Percentiles rank a stretch among this genome's conserved stretches.
phyloP scores from a whole-genome alignment of 768 basidiomycete genomes.

The Mycena indigotica region DNA sequence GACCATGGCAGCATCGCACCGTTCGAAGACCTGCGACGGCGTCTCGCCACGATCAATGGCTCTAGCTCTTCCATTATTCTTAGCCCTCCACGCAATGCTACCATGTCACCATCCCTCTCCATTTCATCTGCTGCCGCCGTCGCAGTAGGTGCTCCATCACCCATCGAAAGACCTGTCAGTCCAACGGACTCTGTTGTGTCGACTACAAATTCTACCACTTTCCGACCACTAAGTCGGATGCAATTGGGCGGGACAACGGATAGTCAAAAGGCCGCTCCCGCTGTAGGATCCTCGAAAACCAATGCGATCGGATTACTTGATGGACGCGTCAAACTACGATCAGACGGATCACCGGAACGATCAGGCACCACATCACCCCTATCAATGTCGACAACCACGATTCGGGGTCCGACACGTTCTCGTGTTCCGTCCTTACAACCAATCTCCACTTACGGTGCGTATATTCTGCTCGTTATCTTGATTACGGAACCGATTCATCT shows the following conservation, averaged over 20 bases:
- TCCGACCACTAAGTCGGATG: slow-evolving; percentile 60
- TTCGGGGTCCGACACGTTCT: slow-evolving; percentile 50
- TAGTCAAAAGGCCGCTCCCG: slow-evolving; percentile 85
- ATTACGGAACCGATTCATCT: neutral
- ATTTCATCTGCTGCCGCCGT: slow-evolving; percentile 33
- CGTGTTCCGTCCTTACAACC: slow-evolving; percentile 56
- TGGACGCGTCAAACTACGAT: slow-evolving; percentile 65
- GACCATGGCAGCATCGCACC: slow-evolving; percentile 56
- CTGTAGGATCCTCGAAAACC: slow-evolving; percentile 81
- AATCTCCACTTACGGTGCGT: slow-evolving; percentile 77
- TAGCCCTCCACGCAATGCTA: slow-evolving; percentile 46
- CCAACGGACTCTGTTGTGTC: slow-evolving; percentile 85
- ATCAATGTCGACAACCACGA: slow-evolving; percentile 58
- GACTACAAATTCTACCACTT: slow-evolving; percentile 62
- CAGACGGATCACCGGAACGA: slow-evolving; percentile 66
- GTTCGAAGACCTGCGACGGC: slow-evolving; percentile 77
- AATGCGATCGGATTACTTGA: slow-evolving; percentile 85
- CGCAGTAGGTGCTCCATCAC: slow-evolving; percentile 29
- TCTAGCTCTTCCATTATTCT: slow-evolving; percentile 66
- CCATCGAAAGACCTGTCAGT: slow-evolving; percentile 65
- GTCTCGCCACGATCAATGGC: slow-evolving; percentile 73
- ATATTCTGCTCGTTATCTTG: neutral
- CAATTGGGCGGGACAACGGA: slow-evolving; percentile 69
- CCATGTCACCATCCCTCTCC: slow-evolving; percentile 30
- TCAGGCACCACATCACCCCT: slow-evolving; percentile 82